Conservation (phyloP, 257 asterid species). For the Nicotiana tabacum region DNA sequence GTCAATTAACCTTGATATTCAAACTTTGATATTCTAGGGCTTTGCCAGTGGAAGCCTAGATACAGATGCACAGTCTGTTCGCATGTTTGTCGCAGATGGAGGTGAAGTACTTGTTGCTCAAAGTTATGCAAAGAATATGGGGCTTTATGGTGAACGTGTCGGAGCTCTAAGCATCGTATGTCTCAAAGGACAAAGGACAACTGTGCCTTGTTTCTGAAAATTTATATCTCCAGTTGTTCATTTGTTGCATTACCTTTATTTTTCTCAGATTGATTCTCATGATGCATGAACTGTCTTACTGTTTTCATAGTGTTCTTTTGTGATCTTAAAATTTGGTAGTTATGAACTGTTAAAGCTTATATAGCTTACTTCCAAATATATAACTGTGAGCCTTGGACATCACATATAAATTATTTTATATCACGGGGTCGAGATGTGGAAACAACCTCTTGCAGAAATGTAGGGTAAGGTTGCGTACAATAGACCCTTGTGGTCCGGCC, state of each 20-base stretch:
- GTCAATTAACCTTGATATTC: not conserved
- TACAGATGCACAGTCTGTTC: slow-evolving; percentile 79
- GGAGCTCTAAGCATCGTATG: slow-evolving; percentile 98
- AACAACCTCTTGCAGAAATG: too few relatives aligned
- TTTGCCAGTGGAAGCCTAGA: slow-evolving; percentile 97
- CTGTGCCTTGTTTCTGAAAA: not conserved
- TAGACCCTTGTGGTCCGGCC: too few relatives aligned
- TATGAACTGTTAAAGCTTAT: not conserved
- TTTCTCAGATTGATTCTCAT: not conserved
- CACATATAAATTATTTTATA: too few relatives aligned
- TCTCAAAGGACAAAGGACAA: not conserved
- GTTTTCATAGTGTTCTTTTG: not conserved
- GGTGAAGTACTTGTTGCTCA: slow-evolving; percentile 90
- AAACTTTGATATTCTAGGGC: slow-evolving; percentile 42
- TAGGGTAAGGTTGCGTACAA: too few relatives aligned
- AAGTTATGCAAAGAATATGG: slow-evolving; percentile 98
- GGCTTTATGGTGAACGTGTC: slow-evolving; percentile 98
- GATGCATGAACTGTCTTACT: not conserved
- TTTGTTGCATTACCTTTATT: not conserved
- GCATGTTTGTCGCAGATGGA: slow-evolving; percentile 89
- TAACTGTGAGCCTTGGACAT: not conserved
- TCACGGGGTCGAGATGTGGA: too few relatives aligned
- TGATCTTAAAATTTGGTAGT: not conserved
- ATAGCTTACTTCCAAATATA: not conserved
- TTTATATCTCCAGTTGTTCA: not conserved